phyloP scores from a whole-genome alignment of 805 yeast genomes.

The Yamadazyma scolyti region DNA sequence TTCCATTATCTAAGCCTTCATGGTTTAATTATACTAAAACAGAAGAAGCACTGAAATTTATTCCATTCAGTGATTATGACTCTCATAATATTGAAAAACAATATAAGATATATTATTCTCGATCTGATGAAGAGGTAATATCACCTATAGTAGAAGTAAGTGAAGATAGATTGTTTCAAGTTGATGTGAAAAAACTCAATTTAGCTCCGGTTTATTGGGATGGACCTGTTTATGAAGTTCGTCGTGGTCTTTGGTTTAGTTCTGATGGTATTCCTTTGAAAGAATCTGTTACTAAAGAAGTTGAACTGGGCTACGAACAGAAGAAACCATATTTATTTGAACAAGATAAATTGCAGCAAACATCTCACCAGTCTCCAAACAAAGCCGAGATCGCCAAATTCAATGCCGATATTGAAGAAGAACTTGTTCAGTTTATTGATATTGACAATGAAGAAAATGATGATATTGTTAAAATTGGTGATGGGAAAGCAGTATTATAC shows the following conservation, averaged over 20 bases:
- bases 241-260: slow-evolving; percentile 84
- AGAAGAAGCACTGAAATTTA: slow-evolving; percentile 54
- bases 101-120: slow-evolving; percentile 25
- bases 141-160: slow-evolving; percentile 52
- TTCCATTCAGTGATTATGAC: slow-evolving; percentile 66
- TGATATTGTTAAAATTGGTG: slow-evolving; percentile 26
- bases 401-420: slow-evolving; percentile 10
- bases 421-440: too few species aligned
- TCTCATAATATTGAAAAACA: slow-evolving; percentile 56
- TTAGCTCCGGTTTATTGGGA: slow-evolving; percentile 80
- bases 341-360: slow-evolving; percentile 7
- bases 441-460: slow-evolving; percentile 20
- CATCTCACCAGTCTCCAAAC: slow-evolving; percentile 1
- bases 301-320: slow-evolving; percentile 54
- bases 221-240: slow-evolving; percentile 78
- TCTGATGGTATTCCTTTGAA: slow-evolving; percentile 54
- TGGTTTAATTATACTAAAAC: slow-evolving; percentile 51
- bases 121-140: slow-evolving; percentile 2
- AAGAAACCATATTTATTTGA: slow-evolving; percentile 32
- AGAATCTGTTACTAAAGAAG: slow-evolving; percentile 44
- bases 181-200: slow-evolving; percentile 52
- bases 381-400: slow-evolving; percentile 13
- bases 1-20: slow-evolving; percentile 66
- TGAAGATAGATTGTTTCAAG: slow-evolving; percentile 78
- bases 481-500: slow-evolving; percentile 37